Percentiles rank a stretch among this genome's conserved stretches.
Evolutionary conservation across 1,139 yeast genomes (phyloP).

Genomic region (Geotrichum phurueaensis): DNA sequence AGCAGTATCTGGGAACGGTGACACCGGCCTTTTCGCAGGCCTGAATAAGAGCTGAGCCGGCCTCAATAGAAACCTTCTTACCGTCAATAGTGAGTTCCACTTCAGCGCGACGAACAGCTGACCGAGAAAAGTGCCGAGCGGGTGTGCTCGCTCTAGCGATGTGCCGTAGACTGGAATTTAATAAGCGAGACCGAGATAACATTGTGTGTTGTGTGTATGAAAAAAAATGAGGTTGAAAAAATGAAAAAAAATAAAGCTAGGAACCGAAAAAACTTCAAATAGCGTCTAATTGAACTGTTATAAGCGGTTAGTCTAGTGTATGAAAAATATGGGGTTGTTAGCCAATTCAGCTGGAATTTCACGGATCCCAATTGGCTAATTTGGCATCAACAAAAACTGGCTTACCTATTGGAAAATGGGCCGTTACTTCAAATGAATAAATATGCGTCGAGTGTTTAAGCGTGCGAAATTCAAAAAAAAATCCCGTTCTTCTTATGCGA

Average conservation of each 20-base stretch:
- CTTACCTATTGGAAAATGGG: neutral
- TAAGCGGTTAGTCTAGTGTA: neutral
- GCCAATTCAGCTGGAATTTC: neutral
- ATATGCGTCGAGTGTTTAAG: neutral
- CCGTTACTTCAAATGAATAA: neutral
- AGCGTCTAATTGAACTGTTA: neutral
- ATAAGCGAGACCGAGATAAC: constrained; percentile 21
- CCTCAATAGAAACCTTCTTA: constrained; percentile 68
- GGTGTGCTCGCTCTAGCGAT: constrained; percentile 16
- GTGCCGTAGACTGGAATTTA: constrained; percentile 16
- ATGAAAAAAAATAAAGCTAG: neutral
- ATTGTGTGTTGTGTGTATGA: constrained; percentile 12
- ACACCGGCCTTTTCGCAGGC: constrained; percentile 93
- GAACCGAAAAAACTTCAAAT: neutral
- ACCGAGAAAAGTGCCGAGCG: constrained; percentile 29
- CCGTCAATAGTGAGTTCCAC: constrained; percentile 79
- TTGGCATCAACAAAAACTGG: neutral
- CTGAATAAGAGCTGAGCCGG: constrained; percentile 83
- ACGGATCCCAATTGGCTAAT: neutral
- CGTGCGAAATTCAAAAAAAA: neutral
- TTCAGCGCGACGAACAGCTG: constrained; percentile 41
- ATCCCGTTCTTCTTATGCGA: neutral
- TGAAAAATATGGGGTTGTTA: neutral
- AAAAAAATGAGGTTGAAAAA: neutral
- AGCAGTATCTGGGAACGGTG: constrained; percentile 81